Base-by-base conservation (phyloP, 257 asterid species). In the Handroanthus guayacan region DNA sequence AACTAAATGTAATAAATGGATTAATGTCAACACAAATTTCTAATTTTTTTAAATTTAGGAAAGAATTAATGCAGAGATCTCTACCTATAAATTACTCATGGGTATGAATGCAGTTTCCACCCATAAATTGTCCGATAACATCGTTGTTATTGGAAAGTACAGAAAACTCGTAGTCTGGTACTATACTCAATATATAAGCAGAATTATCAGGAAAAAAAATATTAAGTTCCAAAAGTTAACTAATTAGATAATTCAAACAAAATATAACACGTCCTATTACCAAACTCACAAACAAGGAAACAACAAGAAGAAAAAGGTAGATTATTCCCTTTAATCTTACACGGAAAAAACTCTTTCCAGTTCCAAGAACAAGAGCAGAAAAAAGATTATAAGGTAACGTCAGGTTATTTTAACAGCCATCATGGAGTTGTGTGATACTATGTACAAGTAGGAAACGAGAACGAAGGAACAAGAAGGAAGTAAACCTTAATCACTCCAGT, bases 401-500 rank as follows among this genome's bases (percentile, higher is more conserved):
- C 17, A 67, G 4, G n/a, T 43, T 13, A 9, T 43, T 72, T 72
- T 10, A 74, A 48, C n/a, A 16, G 68, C 31, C 75, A 45, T 20
- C 17, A 13, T n/a, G 8, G 18, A 2, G 70, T 52, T 41, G 58
- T 18, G 72, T 38, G 63, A 69, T 12, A 48, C 44, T 17, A 61
- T 64, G 75, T 67, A 54, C 72, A 69, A n/a, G 64, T 14, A 54
- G 31, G 51, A 52, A 64, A 52, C 13, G 41, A 48, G 41, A 58
- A 45, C 9, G 20, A 57, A 41, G 5, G 55, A 43, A 57, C 48
- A 44, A 34, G 74, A 47, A 43, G 45, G 3, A 65, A 44, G 58
- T 64, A 48, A 73, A 71, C 80, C 84, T 92, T 85, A 92, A 84
- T 94, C 97, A 31, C 99, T 94, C 99, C 99, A 94, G 84, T 89